Evolutionary conservation across 225 moss, liverwort and hornwort species (phyloP).

Genomic region (Marchantia polymorpha): DNA sequence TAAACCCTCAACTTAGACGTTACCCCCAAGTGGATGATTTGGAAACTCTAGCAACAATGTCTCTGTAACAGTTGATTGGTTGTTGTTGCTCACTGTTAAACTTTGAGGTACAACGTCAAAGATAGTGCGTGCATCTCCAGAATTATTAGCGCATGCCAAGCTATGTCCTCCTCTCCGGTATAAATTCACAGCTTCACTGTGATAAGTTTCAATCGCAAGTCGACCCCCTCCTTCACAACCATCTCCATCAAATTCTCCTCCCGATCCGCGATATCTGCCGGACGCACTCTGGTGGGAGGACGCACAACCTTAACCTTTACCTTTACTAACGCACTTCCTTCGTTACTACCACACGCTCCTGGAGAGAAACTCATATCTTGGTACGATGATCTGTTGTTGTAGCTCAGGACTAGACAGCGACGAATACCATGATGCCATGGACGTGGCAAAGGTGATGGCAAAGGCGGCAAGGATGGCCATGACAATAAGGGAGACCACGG

Average conservation of each 20-base stretch:
- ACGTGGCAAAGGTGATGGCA: too few species aligned
- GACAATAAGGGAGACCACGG: too few species aligned
- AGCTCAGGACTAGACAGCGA: too few species aligned
- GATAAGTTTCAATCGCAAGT: slow-evolving; percentile 55
- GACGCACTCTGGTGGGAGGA: too few species aligned
- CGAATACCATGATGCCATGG: too few species aligned
- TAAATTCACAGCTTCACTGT: slow-evolving; percentile 68
- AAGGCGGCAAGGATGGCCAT: too few species aligned
- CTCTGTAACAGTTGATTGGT: slow-evolving; percentile 73
- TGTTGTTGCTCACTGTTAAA: slow-evolving; percentile 73
- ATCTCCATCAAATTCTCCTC: slow-evolving; percentile 72
- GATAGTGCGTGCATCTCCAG: slow-evolving; percentile 81
- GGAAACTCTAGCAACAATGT: slow-evolving; percentile 87
- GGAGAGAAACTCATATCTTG: too few species aligned
- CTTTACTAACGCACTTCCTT: too few species aligned
- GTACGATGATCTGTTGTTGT: too few species aligned
- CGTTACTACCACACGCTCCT: too few species aligned
- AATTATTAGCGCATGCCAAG: slow-evolving; percentile 63
- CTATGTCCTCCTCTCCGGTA: slow-evolving; percentile 77
- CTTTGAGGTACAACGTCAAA: slow-evolving; percentile 76
- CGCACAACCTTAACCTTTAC: too few species aligned
- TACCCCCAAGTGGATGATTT: slow-evolving; percentile 82
- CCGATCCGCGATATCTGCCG: too few species aligned
- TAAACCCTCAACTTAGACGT: slow-evolving; percentile 67
- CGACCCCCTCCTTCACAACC: slow-evolving; percentile 95